Conservation (phyloP, 306 rosid species). For the Potentilla sterilis region DNA sequence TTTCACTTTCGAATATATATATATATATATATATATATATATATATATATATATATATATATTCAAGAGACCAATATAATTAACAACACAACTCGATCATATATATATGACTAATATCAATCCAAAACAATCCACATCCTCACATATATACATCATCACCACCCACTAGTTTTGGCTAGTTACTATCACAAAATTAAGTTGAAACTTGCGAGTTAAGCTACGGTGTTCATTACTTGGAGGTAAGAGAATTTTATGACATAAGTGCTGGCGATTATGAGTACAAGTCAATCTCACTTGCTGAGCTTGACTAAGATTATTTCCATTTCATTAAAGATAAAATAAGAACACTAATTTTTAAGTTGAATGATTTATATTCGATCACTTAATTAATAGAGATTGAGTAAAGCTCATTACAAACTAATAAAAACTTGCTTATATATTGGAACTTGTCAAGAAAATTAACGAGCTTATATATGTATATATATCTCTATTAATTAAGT, state of each 20-base stretch:
- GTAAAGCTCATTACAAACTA: no score
- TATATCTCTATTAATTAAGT: no score
- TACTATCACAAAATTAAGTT: not conserved
- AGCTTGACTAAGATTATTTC: not conserved
- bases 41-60: no score
- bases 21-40: no score
- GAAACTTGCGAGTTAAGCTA: slow-evolving; percentile 18
- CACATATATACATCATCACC: slow-evolving; percentile 9
- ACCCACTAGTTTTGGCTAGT: no score
- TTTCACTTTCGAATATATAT: slow-evolving; percentile 16
- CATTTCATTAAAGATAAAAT: no score
- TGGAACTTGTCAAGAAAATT: no score
- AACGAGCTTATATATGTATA: not conserved
- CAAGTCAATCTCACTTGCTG: slow-evolving; percentile 1
- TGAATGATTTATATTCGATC: no score
- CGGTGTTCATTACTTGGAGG: not conserved
- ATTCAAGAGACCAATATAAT: not conserved
- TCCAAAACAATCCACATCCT: slow-evolving; percentile 17
- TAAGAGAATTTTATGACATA: slow-evolving; percentile 14
- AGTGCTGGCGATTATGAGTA: slow-evolving; percentile 17
- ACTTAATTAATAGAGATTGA: no score
- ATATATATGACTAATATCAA: no score
- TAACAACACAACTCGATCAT: not conserved
- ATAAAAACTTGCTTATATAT: no score
- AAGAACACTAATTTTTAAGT: no score